These are phyloP conservation scores for Cercis canadensis DNA, from an alignment of 306 rosid genomes.

Conservation along the genomic window DNA sequence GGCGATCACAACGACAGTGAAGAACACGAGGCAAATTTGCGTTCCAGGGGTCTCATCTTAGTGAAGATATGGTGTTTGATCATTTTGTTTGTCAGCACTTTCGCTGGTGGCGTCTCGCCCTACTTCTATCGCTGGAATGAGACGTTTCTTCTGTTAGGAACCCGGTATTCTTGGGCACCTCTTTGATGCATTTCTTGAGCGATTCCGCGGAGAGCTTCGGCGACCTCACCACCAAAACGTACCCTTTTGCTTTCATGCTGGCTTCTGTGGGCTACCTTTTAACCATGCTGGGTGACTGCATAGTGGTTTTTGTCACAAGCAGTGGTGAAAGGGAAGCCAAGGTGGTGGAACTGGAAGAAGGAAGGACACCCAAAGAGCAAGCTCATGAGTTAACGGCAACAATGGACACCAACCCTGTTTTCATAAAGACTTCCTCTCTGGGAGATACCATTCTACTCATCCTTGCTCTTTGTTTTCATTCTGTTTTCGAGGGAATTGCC, in stretches of 20 bases:
- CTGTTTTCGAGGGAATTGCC: conserved; percentile 81
- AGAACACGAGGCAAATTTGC: conserved; percentile 33
- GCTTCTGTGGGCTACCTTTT: conserved; percentile 67
- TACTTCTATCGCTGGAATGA: conserved; percentile 77
- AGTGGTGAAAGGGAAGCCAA: conserved; percentile 43
- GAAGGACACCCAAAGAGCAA: conserved; percentile 33
- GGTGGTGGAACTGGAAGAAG: conserved; percentile 58
- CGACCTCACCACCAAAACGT: conserved; percentile 60
- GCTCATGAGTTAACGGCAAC: background rate
- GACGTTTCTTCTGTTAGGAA: conserved; percentile 67
- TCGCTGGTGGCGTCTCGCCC: conserved; percentile 66
- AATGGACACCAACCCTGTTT: conserved; percentile 26
- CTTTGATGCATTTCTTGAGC: conserved; percentile 81
- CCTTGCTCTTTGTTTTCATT: conserved; percentile 80
- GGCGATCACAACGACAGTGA: background rate
- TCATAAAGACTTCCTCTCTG: conserved; percentile 55
- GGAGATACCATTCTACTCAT: conserved; percentile 80
- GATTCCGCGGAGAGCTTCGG: conserved; percentile 54
- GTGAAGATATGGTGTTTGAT: conserved; percentile 84
- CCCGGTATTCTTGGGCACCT: conserved; percentile 78
- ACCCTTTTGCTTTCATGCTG: conserved; percentile 81
- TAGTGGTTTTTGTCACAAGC: conserved; percentile 42
- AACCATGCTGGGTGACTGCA: conserved; percentile 75
- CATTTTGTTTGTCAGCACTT: conserved; percentile 62
- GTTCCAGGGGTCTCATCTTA: conserved; percentile 44